Percentiles rank a stretch among this genome's conserved stretches.
Conservation (phyloP, 768 basidiomycete species). For the Gloeostereum incarnatum region DNA sequence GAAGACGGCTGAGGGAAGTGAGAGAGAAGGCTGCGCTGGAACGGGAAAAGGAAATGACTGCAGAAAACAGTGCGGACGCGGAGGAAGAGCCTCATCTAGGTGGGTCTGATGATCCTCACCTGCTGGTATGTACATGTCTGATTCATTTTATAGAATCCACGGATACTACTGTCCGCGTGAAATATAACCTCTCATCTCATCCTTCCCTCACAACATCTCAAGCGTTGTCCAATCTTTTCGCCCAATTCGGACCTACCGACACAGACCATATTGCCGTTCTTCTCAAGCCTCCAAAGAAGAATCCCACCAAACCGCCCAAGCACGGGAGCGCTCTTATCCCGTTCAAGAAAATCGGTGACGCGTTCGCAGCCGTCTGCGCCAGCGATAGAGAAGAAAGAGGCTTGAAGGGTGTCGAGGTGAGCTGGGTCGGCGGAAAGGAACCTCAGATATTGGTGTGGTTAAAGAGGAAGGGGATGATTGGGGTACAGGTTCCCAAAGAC, state of each 20-base stretch:
- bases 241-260: constrained; percentile 57
- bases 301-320: constrained; percentile 48
- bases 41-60: constrained; percentile 29
- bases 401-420: constrained; percentile 53
- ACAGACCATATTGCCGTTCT: constrained; percentile 58
- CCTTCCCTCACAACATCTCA: constrained; percentile 45
- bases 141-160: constrained; percentile 32
- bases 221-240: constrained; percentile 40
- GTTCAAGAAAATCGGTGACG: constrained; percentile 67
- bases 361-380: constrained; percentile 67
- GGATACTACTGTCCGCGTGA: constrained; percentile 72
- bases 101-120: constrained; percentile 13
- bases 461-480: constrained; percentile 62
- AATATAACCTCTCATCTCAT: constrained; percentile 50
- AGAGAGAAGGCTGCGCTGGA: constrained; percentile 42
- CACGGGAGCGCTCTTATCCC: constrained; percentile 65
- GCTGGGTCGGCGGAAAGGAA: constrained; percentile 69
- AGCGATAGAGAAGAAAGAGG: constrained; percentile 41
- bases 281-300: constrained; percentile 51
- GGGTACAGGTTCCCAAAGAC: constrained; percentile 8
- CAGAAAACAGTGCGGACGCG: constrained; percentile 17
- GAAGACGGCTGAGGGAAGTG: constrained; percentile 58
- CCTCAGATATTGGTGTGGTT: constrained; percentile 68
- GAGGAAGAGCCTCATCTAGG: constrained; percentile 54
- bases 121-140: constrained; percentile 3